Conservation (phyloP, 202 grass and related monocot species). For the Dendrocalamus latiflorus region DNA sequence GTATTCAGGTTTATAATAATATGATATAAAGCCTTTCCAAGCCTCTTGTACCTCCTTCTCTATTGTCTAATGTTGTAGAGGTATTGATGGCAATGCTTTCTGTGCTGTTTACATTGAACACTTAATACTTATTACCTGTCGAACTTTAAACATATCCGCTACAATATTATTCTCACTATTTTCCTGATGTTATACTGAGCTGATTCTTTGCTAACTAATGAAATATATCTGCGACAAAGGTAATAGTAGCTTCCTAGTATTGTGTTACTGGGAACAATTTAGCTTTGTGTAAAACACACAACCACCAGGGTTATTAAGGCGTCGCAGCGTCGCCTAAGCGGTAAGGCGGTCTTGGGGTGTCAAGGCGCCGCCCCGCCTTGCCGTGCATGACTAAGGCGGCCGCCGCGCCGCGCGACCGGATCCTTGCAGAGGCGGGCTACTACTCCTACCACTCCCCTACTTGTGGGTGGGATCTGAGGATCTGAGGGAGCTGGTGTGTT, state of each 20-base stretch:
- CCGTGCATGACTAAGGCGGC: too few relatives aligned
- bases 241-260: not conserved
- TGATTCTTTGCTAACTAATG: not conserved
- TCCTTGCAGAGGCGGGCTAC: too few relatives aligned
- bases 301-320: too few relatives aligned
- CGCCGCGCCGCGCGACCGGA: too few relatives aligned
- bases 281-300: not conserved
- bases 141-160: not conserved
- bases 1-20: not conserved
- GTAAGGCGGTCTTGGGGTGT: too few relatives aligned
- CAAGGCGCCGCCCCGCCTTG: too few relatives aligned
- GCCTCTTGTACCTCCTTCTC: not conserved
- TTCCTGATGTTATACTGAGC: not conserved
- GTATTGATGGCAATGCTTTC: not conserved
- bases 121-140: not conserved
- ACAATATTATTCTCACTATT: not conserved
- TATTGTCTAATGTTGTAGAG: not conserved
- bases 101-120: not conserved
- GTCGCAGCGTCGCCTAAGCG: too few relatives aligned
- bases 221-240: not conserved
- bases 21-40: not conserved
- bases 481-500: too few relatives aligned
- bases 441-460: too few relatives aligned
- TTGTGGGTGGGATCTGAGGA: too few relatives aligned
- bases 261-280: not conserved